A percentile compares a stretch with the other conserved stretches of the same genome.
Conservation (phyloP, 1,284 basidiomycete species). For the Pseudozyma thailandica region DNA sequence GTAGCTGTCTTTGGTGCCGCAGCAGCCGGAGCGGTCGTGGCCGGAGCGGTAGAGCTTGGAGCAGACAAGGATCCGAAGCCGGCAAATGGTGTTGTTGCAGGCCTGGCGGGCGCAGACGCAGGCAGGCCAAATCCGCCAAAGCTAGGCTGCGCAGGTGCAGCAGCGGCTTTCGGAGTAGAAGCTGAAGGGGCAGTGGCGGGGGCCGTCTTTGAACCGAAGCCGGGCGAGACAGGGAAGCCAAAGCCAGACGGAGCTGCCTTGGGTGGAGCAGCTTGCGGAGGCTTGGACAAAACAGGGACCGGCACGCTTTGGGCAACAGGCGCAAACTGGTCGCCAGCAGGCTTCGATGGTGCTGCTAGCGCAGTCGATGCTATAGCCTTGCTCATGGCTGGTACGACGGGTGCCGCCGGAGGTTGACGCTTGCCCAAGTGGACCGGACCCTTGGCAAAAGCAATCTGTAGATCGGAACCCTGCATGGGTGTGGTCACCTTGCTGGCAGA, state of each 20-base stretch:
- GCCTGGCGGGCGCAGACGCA: slow-evolving; percentile 5
- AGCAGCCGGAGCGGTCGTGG: not conserved
- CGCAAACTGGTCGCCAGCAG: slow-evolving; percentile 16
- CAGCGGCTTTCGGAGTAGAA: not conserved
- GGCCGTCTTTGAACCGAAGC: slow-evolving; percentile 1
- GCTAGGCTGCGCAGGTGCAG: not conserved
- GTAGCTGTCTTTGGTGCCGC: slow-evolving; percentile 5
- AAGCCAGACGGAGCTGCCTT: slow-evolving; percentile 10
- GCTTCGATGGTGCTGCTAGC: not conserved
- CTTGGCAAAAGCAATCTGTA: slow-evolving; percentile 59
- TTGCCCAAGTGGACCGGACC: slow-evolving; percentile 52
- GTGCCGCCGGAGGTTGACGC: slow-evolving; percentile 17
- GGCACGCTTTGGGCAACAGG: slow-evolving; percentile 11
- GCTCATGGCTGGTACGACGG: not conserved
- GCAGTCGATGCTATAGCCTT: not conserved
- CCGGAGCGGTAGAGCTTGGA: not conserved
- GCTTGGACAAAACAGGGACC: slow-evolving; percentile 25
- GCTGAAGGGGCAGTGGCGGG: not conserved
- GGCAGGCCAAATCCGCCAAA: slow-evolving; percentile 13
- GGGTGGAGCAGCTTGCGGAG: slow-evolving; percentile 1
- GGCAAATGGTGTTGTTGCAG: not conserved
- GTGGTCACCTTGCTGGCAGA: slow-evolving; percentile 26
- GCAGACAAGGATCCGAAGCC: slow-evolving; percentile 3
- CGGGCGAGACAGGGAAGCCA: slow-evolving; percentile 20
- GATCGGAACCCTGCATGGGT: slow-evolving; percentile 42